Evolutionary conservation across 2,329 filamentous ascomycete species (phyloP).

Genomic region (Plectosphaerella plurivora): DNA sequence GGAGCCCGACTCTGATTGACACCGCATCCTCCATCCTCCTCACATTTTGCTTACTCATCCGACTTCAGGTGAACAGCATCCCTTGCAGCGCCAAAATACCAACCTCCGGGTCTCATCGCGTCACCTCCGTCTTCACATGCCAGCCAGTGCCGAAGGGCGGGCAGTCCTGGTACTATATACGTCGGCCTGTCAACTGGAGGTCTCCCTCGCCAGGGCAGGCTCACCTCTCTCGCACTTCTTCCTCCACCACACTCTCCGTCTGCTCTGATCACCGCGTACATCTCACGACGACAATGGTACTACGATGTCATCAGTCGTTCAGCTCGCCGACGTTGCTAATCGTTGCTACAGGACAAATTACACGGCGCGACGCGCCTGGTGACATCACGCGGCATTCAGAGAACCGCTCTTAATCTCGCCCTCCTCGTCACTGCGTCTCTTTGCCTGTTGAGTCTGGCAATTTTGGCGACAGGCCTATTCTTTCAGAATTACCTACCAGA

Average conservation of each 20-base stretch:
- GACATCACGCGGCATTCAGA: slow-evolving; percentile 48
- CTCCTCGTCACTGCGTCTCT: slow-evolving; percentile 38
- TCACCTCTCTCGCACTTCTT: neutral
- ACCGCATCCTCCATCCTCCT: no score
- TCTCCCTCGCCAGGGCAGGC: no score
- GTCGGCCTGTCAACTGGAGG: no score
- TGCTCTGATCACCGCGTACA: neutral
- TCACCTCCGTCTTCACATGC: no score
- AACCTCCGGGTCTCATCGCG: no score
- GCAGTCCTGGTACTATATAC: no score
- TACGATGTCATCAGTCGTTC: neutral
- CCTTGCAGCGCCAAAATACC: no score
- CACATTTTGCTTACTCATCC: no score
- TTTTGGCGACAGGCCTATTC: slow-evolving; percentile 45
- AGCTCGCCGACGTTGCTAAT: neutral
- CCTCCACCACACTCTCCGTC: neutral
- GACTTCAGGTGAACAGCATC: no score
- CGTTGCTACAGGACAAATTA: neutral
- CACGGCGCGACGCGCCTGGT: slow-evolving; percentile 19
- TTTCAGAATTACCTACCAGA: slow-evolving; percentile 55
- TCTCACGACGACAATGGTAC: neutral
- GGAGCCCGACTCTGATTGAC: no score
- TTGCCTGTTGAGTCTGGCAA: slow-evolving; percentile 42
- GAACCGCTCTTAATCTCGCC: slow-evolving; percentile 40
- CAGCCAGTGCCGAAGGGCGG: no score